These are phyloP conservation scores for Silene conica DNA, from an alignment of 148 eudicot species.

Conservation along the genomic window DNA sequence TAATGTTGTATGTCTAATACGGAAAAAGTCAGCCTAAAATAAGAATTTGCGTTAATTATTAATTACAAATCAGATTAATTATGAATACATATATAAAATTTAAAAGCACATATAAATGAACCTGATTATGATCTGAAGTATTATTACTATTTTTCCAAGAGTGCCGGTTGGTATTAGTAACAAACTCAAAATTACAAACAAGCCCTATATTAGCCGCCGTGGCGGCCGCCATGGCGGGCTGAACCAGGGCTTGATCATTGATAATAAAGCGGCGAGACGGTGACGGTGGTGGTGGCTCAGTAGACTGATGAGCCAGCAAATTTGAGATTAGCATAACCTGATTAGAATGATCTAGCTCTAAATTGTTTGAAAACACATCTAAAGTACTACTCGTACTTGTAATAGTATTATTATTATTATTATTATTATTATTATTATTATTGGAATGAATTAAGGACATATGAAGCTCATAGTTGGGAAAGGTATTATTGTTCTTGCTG, in stretches of 20 bases:
- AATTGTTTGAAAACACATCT: conserved; percentile 14
- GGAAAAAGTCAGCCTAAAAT: too few species aligned
- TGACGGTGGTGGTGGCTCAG: conserved; percentile 12
- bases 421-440: background rate
- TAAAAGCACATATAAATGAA: background rate
- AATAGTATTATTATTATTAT: background rate
- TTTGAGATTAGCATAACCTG: conserved; percentile 27
- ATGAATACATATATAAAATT: too few species aligned
- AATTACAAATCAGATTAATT: too few species aligned
- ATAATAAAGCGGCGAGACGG: conserved; percentile 7
- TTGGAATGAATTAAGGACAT: conserved; percentile 29
- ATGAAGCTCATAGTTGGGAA: conserved; percentile 31
- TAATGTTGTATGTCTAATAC: too few species aligned
- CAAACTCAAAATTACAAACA: conserved; percentile 25
- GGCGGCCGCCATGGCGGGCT: conserved; percentile 8
- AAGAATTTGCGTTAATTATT: too few species aligned
- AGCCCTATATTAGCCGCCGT: conserved; percentile 18
- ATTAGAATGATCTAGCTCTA: conserved; percentile 21
- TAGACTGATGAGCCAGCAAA: conserved; percentile 19
- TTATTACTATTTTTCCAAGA: conserved; percentile 20
- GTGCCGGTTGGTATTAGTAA: conserved; percentile 4
- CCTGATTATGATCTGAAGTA: conserved; percentile 22
- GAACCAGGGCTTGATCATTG: background rate
- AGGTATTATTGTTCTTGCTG: background rate
- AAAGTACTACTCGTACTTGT: background rate